These are phyloP conservation scores for Solanum chmielewskii DNA, from an alignment of 257 asterid species.

Conservation along the genomic window DNA sequence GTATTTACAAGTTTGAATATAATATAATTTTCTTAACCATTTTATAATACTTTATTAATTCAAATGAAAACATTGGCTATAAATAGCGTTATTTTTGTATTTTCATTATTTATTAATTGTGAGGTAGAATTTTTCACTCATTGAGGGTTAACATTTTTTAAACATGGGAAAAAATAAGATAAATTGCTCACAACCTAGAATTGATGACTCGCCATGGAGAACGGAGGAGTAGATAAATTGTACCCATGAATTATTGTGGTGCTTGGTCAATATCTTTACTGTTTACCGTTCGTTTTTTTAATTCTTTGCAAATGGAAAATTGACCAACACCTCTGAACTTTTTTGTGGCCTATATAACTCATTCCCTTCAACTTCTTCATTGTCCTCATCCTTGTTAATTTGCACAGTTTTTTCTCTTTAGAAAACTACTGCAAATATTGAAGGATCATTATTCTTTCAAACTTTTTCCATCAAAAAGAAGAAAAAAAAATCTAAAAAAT, in stretches of 20 bases:
- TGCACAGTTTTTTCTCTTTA: conserved; percentile 31
- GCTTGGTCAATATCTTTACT: background rate
- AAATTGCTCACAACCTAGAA: background rate
- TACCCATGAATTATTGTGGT: background rate
- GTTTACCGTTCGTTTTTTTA: background rate
- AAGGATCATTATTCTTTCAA: conserved; percentile 17
- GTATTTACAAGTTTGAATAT: too few species aligned
- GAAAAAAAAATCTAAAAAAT: background rate
- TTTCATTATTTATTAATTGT: background rate
- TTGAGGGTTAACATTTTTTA: background rate
- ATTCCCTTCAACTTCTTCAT: background rate
- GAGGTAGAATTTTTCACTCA: background rate
- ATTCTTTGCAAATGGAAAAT: background rate
- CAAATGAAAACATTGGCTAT: too few species aligned
- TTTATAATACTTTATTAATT: too few species aligned
- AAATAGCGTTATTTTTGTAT: too few species aligned
- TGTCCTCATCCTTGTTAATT: conserved; percentile 21
- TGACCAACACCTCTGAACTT: background rate
- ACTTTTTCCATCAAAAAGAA: background rate
- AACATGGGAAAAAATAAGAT: too few species aligned
- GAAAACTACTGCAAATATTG: conserved; percentile 19
- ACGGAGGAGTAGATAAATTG: background rate
- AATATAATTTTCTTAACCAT: too few species aligned
- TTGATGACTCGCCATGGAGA: background rate
- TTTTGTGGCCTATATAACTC: conserved; percentile 18